phyloP scores from a whole-genome alignment of 305 asterid species.

The Fraxinus sp. region DNA sequence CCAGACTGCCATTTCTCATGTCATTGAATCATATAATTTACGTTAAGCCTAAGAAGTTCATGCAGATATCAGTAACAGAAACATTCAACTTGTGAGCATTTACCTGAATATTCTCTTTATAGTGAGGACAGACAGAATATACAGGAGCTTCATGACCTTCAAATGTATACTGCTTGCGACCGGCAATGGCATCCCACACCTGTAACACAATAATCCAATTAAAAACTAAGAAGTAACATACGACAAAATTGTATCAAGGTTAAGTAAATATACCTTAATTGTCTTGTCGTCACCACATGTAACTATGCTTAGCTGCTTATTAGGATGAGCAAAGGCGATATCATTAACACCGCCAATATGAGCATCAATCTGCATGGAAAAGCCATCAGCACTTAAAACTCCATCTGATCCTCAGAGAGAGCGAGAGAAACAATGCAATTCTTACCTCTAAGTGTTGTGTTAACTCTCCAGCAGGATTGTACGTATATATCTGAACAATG shows the following conservation, averaged over 20 bases:
- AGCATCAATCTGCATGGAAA: constrained; percentile 74
- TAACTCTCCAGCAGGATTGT: constrained; percentile 74
- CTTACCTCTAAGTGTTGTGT: constrained; percentile 81
- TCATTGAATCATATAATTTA: constrained; percentile 2
- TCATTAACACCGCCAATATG: constrained; percentile 93
- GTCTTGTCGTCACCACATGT: constrained; percentile 97
- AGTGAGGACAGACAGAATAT: constrained; percentile 92
- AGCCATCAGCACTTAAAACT: constrained; percentile 21
- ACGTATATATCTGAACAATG: constrained; percentile 80
- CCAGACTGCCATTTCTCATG: constrained; percentile 23
- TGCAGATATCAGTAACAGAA: neutral
- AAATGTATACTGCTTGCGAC: constrained; percentile 70
- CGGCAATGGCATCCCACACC: constrained; percentile 93
- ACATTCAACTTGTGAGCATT: neutral
- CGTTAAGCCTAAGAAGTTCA: constrained; percentile 28
- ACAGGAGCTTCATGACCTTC: constrained; percentile 99
- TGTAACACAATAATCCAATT: constrained; percentile 25
- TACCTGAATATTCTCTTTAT: constrained; percentile 92
- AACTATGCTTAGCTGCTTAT: constrained; percentile 83
- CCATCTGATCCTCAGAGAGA: constrained; percentile 4
- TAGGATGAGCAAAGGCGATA: constrained; percentile 92
- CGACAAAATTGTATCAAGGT: constrained; percentile 13
- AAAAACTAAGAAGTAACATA: constrained; percentile 12
- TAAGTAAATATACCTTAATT: constrained; percentile 55
- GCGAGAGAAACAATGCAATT: constrained; percentile 6